Conservation (phyloP, 2,329 filamentous ascomycete genomes). For the Hypoxylon sp. region DNA sequence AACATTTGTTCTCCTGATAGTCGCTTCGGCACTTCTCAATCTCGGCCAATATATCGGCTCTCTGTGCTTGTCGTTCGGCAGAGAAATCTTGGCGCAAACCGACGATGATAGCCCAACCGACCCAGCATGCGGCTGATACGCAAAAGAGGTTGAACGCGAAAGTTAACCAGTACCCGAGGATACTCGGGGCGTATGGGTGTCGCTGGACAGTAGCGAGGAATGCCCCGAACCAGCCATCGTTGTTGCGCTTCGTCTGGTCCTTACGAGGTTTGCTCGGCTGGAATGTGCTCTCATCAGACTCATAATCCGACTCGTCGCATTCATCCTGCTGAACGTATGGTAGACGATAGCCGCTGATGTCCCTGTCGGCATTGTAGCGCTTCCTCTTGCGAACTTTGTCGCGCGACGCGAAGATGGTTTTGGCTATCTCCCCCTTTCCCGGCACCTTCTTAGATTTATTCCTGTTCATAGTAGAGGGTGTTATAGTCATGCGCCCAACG, state of each 20-base stretch:
- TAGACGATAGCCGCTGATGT: constrained; percentile 64
- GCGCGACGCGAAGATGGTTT: constrained; percentile 55
- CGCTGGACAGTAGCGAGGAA: constrained; percentile 68
- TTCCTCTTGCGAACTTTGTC: constrained; percentile 69
- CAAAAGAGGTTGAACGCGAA: constrained; percentile 73
- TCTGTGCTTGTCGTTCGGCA: constrained; percentile 77
- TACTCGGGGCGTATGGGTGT: constrained; percentile 71
- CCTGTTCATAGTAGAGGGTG: constrained; percentile 65
- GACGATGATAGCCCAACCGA: constrained; percentile 77
- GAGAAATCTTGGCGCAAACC: constrained; percentile 83
- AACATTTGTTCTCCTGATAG: constrained; percentile 83
- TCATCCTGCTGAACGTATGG: constrained; percentile 60
- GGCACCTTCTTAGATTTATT: constrained; percentile 62
- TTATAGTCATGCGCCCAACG: constrained; percentile 61
- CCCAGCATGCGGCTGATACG: constrained; percentile 63
- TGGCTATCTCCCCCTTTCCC: constrained; percentile 76
- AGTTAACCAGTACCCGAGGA: constrained; percentile 72
- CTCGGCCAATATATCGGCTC: constrained; percentile 77
- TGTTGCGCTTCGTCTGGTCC: constrained; percentile 48
- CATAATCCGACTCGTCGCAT: constrained; percentile 64
- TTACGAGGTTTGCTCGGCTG: constrained; percentile 45
- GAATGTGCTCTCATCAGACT: constrained; percentile 63
- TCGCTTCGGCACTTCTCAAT: constrained; percentile 81
- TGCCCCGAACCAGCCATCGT: constrained; percentile 59
- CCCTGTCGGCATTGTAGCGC: constrained; percentile 65